Conservation (phyloP, 2,329 filamentous ascomycete genomes). For the Thielaviopsis musarum region DNA sequence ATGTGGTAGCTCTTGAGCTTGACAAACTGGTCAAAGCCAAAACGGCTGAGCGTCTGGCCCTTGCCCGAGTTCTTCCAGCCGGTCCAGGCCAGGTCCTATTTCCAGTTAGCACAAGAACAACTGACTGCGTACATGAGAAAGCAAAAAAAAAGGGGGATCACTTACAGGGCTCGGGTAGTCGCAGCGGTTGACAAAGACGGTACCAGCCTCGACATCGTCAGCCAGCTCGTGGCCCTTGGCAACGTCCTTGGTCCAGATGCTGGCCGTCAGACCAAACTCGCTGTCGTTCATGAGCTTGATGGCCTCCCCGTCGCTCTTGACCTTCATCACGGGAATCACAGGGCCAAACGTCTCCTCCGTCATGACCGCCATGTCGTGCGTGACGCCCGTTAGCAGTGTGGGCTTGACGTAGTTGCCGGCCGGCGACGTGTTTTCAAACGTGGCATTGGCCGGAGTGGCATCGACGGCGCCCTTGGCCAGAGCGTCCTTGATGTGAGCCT, state of each 20-base stretch:
- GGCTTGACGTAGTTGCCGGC: conserved; percentile 74
- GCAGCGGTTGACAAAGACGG: conserved; percentile 88
- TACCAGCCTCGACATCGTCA: conserved; percentile 75
- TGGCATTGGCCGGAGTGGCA: conserved; percentile 64
- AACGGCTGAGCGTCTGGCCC: conserved; percentile 74
- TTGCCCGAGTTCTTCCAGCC: conserved; percentile 96
- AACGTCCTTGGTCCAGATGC: conserved; percentile 88
- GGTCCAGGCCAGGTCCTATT: conserved; percentile 81
- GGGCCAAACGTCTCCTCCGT: conserved; percentile 90
- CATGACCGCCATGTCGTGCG: conserved; percentile 78
- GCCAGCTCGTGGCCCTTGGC: conserved; percentile 57
- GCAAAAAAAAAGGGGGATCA: conserved; percentile 16
- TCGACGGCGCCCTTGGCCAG: conserved; percentile 69
- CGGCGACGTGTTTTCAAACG: conserved; percentile 43
- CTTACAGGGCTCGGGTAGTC: conserved; percentile 83
- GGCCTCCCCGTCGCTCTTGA: conserved; percentile 65
- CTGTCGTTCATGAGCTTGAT: conserved; percentile 83
- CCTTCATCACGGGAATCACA: conserved; percentile 78
- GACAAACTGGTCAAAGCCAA: conserved; percentile 89
- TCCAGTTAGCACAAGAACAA: conserved; percentile 14
- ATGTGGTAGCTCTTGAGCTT: conserved; percentile 93
- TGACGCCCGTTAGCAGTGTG: conserved; percentile 62
- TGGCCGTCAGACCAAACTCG: conserved; percentile 87
- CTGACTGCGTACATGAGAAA: conserved; percentile 2
- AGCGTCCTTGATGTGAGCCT: conserved; percentile 67